Percentiles rank a stretch among this genome's conserved stretches.
phyloP scores from a whole-genome alignment of 345 rosid genomes.

The Moricandia moricandioides region DNA sequence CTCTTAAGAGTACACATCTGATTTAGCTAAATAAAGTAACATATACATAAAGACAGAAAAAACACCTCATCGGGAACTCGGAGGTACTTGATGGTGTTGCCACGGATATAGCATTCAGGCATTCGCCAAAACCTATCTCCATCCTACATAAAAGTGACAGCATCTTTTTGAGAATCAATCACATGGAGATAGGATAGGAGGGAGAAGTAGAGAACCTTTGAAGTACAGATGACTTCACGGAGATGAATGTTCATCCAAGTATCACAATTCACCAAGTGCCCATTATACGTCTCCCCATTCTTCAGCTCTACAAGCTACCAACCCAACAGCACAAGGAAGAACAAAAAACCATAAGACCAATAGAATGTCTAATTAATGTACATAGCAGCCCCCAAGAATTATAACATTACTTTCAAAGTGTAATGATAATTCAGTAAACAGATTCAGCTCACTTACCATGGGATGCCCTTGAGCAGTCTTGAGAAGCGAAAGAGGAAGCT shows the following conservation, averaged over 20 bases:
- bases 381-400: neutral
- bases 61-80: slow-evolving; percentile 99
- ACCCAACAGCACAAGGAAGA: neutral
- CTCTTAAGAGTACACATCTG: slow-evolving; percentile 32
- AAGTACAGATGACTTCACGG: slow-evolving; percentile 97
- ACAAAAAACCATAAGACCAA: neutral
- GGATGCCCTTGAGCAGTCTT: slow-evolving; percentile 41
- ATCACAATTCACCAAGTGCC: slow-evolving; percentile 94
- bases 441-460: slow-evolving; percentile 25
- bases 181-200: no score
- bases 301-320: slow-evolving; percentile 85
- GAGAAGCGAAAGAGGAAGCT: slow-evolving; percentile 36
- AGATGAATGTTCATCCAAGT: slow-evolving; percentile 99
- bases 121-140: slow-evolving; percentile 99
- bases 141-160: slow-evolving; percentile 49
- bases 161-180: neutral
- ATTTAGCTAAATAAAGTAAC: slow-evolving; percentile 25
- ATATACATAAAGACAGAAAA: neutral
- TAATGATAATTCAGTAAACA: neutral
- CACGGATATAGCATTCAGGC: slow-evolving; percentile 99
- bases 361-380: neutral
- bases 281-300: slow-evolving; percentile 97
- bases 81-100: slow-evolving; percentile 95
- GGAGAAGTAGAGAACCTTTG: slow-evolving; percentile 60
- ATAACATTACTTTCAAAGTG: neutral